Evolutionary conservation across 176 grass and related monocot species (phyloP).

Genomic region (Microstegium vimineum): DNA sequence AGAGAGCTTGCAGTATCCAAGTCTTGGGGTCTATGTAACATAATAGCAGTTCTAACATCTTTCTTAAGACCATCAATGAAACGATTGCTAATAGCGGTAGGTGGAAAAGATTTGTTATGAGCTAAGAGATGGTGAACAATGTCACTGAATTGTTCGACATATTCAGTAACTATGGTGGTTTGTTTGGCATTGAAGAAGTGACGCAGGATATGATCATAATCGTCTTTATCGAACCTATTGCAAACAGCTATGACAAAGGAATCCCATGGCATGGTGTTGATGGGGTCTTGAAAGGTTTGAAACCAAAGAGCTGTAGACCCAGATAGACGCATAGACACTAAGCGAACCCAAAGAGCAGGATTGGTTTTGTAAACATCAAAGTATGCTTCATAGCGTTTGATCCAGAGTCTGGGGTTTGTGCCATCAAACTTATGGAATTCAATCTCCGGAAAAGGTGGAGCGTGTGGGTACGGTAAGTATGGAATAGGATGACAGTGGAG

Average conservation of each 20-base stretch:
- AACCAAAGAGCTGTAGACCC: background rate
- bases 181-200: no score
- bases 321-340: background rate
- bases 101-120: background rate
- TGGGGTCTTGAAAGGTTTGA: fast-evolving
- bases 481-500: no score
- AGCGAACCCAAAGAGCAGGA: fast-evolving
- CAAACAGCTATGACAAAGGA: background rate
- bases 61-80: background rate
- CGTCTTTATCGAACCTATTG: background rate
- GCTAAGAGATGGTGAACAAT: background rate
- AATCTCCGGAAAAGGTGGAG: fast-evolving
- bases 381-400: background rate
- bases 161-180: no score
- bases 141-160: background rate
- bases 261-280: fast-evolving
- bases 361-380: background rate
- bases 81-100: fast-evolving
- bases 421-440: background rate
- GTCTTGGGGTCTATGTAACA: background rate
- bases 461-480: fast-evolving
- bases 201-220: background rate
- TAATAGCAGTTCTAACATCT: background rate
- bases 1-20: background rate
- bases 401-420: background rate